Percentiles rank a stretch among this genome's conserved stretches.
Evolutionary conservation across 192 early-diverging fungal species (phyloP).

Genomic region (Rhizophagus sp.): DNA sequence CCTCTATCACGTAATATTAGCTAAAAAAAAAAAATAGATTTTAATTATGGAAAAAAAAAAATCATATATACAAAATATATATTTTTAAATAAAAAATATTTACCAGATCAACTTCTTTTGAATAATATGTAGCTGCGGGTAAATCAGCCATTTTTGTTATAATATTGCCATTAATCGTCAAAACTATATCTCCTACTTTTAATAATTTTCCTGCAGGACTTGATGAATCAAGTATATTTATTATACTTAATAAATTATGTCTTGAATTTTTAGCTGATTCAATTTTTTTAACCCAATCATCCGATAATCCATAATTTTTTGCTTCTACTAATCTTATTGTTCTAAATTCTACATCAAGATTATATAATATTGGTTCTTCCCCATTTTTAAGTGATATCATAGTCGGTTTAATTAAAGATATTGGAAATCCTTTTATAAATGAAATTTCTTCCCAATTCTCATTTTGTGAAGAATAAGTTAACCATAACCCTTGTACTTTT

Average conservation of each 20-base stretch:
- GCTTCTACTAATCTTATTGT: constrained; percentile 61
- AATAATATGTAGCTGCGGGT: constrained; percentile 45
- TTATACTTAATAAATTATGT: constrained; percentile 55
- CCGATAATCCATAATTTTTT: constrained; percentile 57
- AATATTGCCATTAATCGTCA: constrained; percentile 65
- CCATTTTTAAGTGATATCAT: constrained; percentile 49
- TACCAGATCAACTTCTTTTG: constrained; percentile 57
- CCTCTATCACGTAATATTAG: constrained; percentile 70
- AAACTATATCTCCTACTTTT: constrained; percentile 66
- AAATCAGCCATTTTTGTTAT: constrained; percentile 64
- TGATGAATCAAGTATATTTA: constrained; percentile 58
- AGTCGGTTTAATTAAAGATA: constrained; percentile 50
- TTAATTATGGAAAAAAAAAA: neutral
- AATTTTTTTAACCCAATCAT: constrained; percentile 58
- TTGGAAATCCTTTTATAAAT: constrained; percentile 59
- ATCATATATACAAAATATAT: neutral
- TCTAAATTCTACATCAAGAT: constrained; percentile 63
- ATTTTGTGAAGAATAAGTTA: constrained; percentile 72
- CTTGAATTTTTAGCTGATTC: constrained; percentile 50
- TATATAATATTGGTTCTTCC: constrained; percentile 53
- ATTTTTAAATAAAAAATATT: constrained; percentile 7
- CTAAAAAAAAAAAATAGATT: constrained; percentile 24
- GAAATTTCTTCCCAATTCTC: constrained; percentile 62
- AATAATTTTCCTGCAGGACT: constrained; percentile 58
- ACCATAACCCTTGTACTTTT: constrained; percentile 64